Base-by-base conservation (phyloP, 352 stramenopile genomes). In the Phytophthora pisi region DNA sequence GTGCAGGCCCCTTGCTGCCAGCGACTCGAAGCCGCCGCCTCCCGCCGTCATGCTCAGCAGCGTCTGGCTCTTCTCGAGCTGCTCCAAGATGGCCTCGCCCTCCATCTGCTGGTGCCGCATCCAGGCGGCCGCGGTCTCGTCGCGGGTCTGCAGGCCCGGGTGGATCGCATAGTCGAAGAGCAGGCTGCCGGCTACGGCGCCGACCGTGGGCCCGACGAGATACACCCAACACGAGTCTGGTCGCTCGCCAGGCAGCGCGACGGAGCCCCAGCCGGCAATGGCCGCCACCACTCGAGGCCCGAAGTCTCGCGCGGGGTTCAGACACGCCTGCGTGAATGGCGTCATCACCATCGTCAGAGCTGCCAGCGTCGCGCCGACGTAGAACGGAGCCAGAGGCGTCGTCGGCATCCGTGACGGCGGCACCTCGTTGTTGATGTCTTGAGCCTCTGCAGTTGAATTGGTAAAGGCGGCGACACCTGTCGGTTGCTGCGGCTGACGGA, bases 261-360 rank as follows among this genome's bases (percentile, higher is more conserved):
- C 51, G 13, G 55, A 65, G 8, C 74, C 74, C 88, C 88, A 96
- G 16, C 88, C 88, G 31, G 83, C 82, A 26, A 81, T 63, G n/a
- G 53, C 72, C 1, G 82, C 85, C 9, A 94, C 71, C 38, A 95
- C 62, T 16, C 83, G 67, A 36, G 86, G 84, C 1, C 88, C 88
- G 57, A 96, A 88, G 64, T 96, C 88, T 40, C 88, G 75, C 8
- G 84, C 86, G 11, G 86, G 88, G 58, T 95, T 96, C 50, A 93
- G 77, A 57, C 82, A 78, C 13, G 81, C 84, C 57, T 93, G 84
- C 0, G 84, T 91, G 38, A 95, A 70, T 0, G 88, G 85, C 0
- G 83, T 83, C 40, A 90, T 62, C 15, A 84, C 56, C 53, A 72
- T 68, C 52, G 89, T 86, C 3, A 95, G 28, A 5, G 66, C 51